These are phyloP conservation scores for Pyrenochaeta sp. DNA, from an alignment of 2,329 filamentous ascomycete genomes.

Conservation along the genomic window DNA sequence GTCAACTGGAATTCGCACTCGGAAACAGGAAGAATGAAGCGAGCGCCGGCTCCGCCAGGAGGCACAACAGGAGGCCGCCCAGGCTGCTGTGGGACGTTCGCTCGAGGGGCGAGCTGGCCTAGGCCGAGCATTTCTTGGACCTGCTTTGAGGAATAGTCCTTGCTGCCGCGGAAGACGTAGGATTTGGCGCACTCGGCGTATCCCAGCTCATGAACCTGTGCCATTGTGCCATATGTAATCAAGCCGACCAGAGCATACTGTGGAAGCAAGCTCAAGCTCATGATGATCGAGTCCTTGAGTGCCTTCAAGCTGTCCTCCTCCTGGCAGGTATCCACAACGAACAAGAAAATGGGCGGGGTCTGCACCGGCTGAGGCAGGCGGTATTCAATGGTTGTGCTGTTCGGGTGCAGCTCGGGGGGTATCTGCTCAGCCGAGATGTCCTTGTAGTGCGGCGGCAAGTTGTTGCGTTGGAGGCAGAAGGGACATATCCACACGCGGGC, in stretches of 20 bases:
- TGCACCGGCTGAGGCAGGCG: conserved; percentile 81
- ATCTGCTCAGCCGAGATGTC: conserved; percentile 86
- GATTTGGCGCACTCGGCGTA: conserved; percentile 99
- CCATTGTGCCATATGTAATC: conserved; percentile 93
- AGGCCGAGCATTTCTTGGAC: conserved; percentile 99
- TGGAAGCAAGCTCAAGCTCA: conserved; percentile 83
- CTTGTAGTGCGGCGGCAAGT: conserved; percentile 85
- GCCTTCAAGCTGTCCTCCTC: conserved; percentile 86
- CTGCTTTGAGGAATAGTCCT: conserved; percentile 97
- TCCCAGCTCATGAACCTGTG: conserved; percentile 96
- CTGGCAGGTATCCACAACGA: conserved; percentile 88
- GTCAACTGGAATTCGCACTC: conserved; percentile 98
- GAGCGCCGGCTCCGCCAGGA: conserved; percentile 80
- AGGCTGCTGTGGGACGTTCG: conserved; percentile 72
- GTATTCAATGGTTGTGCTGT: conserved; percentile 91
- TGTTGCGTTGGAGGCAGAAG: conserved; percentile 85
- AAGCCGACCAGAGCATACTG: conserved; percentile 83
- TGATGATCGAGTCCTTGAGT: conserved; percentile 84
- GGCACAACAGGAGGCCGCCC: conserved; percentile 71
- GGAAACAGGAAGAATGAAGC: conserved; percentile 92
- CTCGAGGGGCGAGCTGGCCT: conserved; percentile 74
- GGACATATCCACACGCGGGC: conserved; percentile 89
- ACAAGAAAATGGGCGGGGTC: conserved; percentile 85
- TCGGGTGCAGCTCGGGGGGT: conserved; percentile 81
- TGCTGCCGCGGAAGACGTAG: conserved; percentile 96